Evolutionary conservation across 495 filamentous ascomycete genomes (phyloP).

Genomic region (Aspergillus wentii): DNA sequence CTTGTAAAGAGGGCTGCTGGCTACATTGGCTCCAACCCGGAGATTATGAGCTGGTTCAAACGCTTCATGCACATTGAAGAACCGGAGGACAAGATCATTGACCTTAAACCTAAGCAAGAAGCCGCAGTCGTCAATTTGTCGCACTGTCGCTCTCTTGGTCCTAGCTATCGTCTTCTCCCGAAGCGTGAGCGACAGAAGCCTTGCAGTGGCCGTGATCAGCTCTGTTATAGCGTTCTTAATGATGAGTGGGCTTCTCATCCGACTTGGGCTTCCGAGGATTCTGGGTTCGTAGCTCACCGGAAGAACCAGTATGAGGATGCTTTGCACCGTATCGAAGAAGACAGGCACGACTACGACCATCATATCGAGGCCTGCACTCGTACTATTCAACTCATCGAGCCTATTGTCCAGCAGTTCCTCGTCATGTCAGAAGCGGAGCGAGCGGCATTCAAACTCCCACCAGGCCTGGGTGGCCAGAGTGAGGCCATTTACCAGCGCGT

Average conservation of each 20-base stretch:
- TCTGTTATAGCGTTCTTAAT: conserved; percentile 87
- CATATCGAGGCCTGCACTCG: conserved; percentile 92
- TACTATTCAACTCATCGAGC: conserved; percentile 92
- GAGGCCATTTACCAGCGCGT: conserved; percentile 94
- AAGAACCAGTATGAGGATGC: conserved; percentile 94
- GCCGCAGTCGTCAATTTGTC: conserved; percentile 76
- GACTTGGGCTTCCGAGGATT: conserved; percentile 98
- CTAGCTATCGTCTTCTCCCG: conserved; percentile 89
- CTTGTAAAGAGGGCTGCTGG: conserved; percentile 74
- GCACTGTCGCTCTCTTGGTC: conserved; percentile 88
- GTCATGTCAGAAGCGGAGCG: conserved; percentile 68
- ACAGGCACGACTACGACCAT: conserved; percentile 97
- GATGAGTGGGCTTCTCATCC: conserved; percentile 99
- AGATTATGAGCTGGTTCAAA: conserved; percentile 83
- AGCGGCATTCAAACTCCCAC: conserved; percentile 66
- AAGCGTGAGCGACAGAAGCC: conserved; percentile 80
- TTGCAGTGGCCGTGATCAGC: conserved; percentile 89
- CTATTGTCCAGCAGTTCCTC: conserved; percentile 82
- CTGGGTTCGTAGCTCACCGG: conserved; percentile 93
- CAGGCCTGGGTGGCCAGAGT: conserved; percentile 86
- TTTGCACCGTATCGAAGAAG: conserved; percentile 94
- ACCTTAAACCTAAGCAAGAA: conserved; percentile 69
- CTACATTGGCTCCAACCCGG: conserved; percentile 83
- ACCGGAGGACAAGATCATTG: conserved; percentile 66
- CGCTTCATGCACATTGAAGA: conserved; percentile 68